Evolutionary conservation across 2,329 filamentous ascomycete genomes (phyloP).

Genomic region (Thermomyces lanuginosus): DNA sequence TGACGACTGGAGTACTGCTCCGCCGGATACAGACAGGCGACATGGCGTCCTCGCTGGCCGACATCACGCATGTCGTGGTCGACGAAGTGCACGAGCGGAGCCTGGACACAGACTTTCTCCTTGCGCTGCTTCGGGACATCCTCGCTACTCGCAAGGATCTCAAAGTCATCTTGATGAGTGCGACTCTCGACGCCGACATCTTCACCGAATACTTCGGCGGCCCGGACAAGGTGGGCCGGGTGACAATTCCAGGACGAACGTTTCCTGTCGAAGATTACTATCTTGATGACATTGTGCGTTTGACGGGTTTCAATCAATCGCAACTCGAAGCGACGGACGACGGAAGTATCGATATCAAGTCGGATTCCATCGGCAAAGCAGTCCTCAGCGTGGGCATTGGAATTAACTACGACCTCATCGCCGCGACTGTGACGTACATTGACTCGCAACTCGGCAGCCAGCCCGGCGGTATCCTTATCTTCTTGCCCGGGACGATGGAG

Average conservation of each 20-base stretch:
- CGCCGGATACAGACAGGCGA: constrained; percentile 83
- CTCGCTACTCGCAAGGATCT: constrained; percentile 58
- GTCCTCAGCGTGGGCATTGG: constrained; percentile 61
- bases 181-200: constrained; percentile 73
- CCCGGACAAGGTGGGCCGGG: constrained; percentile 53
- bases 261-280: constrained; percentile 83
- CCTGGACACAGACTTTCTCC: constrained; percentile 83
- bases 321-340: constrained; percentile 16
- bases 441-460: constrained; percentile 57
- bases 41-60: constrained; percentile 62
- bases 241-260: constrained; percentile 78
- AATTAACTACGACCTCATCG: constrained; percentile 82
- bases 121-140: constrained; percentile 75
- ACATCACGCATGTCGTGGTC: constrained; percentile 87
- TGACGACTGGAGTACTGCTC: constrained; percentile 86
- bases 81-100: constrained; percentile 95
- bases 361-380: constrained; percentile 44
- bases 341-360: constrained; percentile 28
- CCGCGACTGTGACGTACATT: constrained; percentile 63
- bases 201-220: constrained; percentile 72
- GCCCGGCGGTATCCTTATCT: constrained; percentile 83
- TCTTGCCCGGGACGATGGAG: constrained; percentile 80
- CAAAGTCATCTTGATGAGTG: constrained; percentile 89
- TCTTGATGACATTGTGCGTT: constrained; percentile 67
- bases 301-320: constrained; percentile 52